phyloP scores from a whole-genome alignment of 2,329 filamentous ascomycete genomes.

The Fusarium xylarioides region DNA sequence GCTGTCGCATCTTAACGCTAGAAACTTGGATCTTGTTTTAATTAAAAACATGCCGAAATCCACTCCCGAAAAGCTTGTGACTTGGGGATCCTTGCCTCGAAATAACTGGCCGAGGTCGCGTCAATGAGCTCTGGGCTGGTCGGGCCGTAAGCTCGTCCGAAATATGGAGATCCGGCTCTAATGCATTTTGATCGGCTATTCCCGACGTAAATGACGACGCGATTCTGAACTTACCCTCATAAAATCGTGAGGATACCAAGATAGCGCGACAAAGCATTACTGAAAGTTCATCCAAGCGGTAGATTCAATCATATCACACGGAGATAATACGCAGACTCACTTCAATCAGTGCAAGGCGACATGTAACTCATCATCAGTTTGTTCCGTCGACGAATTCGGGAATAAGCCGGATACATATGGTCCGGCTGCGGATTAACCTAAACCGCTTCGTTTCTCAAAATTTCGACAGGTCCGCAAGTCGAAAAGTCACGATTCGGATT shows the following conservation, averaged over 20 bases:
- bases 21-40: conserved; percentile 17
- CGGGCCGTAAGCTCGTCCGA: background rate
- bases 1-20: background rate
- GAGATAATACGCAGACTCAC: background rate
- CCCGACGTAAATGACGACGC: background rate
- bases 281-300: accelerated
- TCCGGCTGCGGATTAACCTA: background rate
- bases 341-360: background rate
- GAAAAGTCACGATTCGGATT: accelerated
- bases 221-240: accelerated
- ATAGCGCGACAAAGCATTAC: background rate
- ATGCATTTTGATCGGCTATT: accelerated
- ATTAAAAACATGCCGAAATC: background rate
- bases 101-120: background rate
- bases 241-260: background rate
- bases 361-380: background rate
- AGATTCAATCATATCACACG: accelerated
- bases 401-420: accelerated
- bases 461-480: background rate
- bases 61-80: conserved; percentile 1
- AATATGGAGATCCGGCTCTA: background rate
- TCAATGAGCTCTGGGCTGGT: background rate
- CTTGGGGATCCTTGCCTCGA: conserved; percentile 8
- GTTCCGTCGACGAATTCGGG: accelerated
- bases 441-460: background rate